Evolutionary conservation across 163 green algal species (phyloP).

Genomic region (Chlamydomonas reinhardtii): DNA sequence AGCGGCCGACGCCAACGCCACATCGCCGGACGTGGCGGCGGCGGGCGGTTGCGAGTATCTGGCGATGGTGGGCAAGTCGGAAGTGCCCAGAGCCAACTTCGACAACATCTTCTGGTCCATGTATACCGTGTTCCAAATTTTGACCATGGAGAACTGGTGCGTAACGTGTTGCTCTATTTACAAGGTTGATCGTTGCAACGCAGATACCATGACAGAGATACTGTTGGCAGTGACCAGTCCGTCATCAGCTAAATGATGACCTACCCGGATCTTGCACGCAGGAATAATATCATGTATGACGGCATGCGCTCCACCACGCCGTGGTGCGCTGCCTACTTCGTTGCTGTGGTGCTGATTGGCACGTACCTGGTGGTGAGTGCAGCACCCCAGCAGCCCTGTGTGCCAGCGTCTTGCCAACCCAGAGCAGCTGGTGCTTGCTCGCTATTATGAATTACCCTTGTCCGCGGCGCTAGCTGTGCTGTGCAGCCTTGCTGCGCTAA

Average conservation of each 20-base stretch:
- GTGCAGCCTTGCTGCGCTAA: too few relatives aligned
- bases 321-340: constrained; percentile 71
- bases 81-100: constrained; percentile 67
- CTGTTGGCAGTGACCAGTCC: too few relatives aligned
- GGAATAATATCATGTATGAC: constrained; percentile 72
- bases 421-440: too few relatives aligned
- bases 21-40: not conserved
- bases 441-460: too few relatives aligned
- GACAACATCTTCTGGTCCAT: constrained; percentile 68
- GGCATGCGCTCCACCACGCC: constrained; percentile 58
- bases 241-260: too few relatives aligned
- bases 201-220: too few relatives aligned
- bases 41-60: constrained; percentile 40
- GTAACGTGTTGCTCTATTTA: too few relatives aligned
- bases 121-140: constrained; percentile 76
- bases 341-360: constrained; percentile 73
- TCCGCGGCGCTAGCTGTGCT: too few relatives aligned
- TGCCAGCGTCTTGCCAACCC: too few relatives aligned
- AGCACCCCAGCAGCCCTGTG: too few relatives aligned
- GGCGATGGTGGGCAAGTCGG: constrained; percentile 55
- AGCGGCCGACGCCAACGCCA: not conserved
- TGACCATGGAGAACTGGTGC: constrained; percentile 67
- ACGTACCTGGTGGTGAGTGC: constrained; percentile 79
- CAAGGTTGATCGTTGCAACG: too few relatives aligned
- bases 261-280: constrained; percentile 15